phyloP scores from a whole-genome alignment of 495 filamentous ascomycete genomes.

The Parmelia sp. region DNA sequence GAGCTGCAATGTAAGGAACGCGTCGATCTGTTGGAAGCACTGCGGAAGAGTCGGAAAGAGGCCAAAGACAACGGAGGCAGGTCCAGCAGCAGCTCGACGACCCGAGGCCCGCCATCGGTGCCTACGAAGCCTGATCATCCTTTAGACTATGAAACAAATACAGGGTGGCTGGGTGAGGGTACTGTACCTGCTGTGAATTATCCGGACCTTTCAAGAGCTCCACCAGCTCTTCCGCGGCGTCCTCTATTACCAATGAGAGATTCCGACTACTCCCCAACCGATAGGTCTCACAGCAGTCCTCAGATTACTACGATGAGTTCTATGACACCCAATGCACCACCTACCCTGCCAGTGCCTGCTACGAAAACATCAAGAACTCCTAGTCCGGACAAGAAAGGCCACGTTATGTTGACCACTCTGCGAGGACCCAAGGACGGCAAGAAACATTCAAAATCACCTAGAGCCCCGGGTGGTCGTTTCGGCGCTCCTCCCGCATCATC shows the following conservation, averaged over 20 bases:
- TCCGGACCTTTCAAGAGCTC: slow-evolving; percentile 60
- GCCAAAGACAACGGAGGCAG: slow-evolving; percentile 33
- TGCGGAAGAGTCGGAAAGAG: slow-evolving; percentile 69
- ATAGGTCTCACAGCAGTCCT: slow-evolving; percentile 25
- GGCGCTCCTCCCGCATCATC: slow-evolving; percentile 53
- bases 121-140: slow-evolving; percentile 18
- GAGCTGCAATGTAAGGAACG: slow-evolving; percentile 92
- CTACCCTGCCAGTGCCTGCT: slow-evolving; percentile 35
- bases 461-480: slow-evolving; percentile 32
- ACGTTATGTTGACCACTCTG: slow-evolving; percentile 74
- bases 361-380: slow-evolving; percentile 55
- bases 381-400: slow-evolving; percentile 73
- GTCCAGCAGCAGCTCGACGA: slow-evolving; percentile 29
- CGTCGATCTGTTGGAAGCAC: slow-evolving; percentile 78
- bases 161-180: slow-evolving; percentile 68
- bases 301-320: slow-evolving; percentile 11
- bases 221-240: slow-evolving; percentile 58
- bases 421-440: slow-evolving; percentile 54
- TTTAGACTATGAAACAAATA: slow-evolving; percentile 22
- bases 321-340: slow-evolving; percentile 23
- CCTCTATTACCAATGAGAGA: slow-evolving; percentile 47
- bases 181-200: slow-evolving; percentile 76
- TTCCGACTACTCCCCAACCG: slow-evolving; percentile 38
- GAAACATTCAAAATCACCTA: slow-evolving; percentile 48
- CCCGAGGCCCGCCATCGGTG: slow-evolving; percentile 25